Evolutionary conservation across 176 grass and related monocot species (phyloP).

Genomic region (Zea mays): Zm-B73-REFERENCE-NAM-5.0 NC_050098.1:111486001-111486500

Average conservation of each 20-base stretch:
- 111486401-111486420: too few relatives aligned
- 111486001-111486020: neutral
- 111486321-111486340: too few relatives aligned
- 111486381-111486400: too few relatives aligned
- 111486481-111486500: too few relatives aligned
- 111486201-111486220: neutral
- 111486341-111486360: too few relatives aligned
- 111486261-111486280: neutral
- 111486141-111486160: neutral
- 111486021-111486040: neutral
- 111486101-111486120: conserved; percentile 18
- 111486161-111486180: conserved; percentile 11
- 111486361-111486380: too few relatives aligned
- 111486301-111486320: too few relatives aligned
- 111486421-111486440: too few relatives aligned
- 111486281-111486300: too few relatives aligned
- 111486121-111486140: conserved; percentile 21
- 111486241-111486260: neutral
- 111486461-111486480: too few relatives aligned
- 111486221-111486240: neutral
- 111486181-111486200: neutral
- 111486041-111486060: conserved; percentile 31
- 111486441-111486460: too few relatives aligned
- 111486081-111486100: neutral
- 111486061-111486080: conserved; percentile 41